A percentile compares a stretch with the other conserved stretches of the same genome.
Evolutionary conservation across 352 stramenopile genomes (phyloP).

Genomic region (Thraustotheca clavata): DNA sequence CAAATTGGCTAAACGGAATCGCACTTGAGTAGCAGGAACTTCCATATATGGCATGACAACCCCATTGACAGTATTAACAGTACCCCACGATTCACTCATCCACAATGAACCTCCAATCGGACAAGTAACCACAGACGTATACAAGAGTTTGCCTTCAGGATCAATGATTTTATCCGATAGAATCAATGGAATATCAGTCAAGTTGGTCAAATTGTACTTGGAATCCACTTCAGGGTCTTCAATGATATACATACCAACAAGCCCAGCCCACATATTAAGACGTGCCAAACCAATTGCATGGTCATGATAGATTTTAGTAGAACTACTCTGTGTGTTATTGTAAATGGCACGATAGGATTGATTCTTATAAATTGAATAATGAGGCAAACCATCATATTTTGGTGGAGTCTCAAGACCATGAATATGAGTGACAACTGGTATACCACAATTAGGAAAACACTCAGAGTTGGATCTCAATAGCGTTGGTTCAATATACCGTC

Average conservation of each 20-base stretch:
- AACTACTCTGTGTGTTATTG: conserved; percentile 53
- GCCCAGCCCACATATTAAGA: conserved; percentile 54
- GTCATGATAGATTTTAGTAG: conserved; percentile 71
- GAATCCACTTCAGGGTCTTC: conserved; percentile 40
- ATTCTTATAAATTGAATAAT: conserved; percentile 56
- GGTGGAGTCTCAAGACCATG: conserved; percentile 57
- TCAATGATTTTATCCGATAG: conserved; percentile 48
- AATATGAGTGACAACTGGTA: conserved; percentile 48
- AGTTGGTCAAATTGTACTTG: conserved; percentile 28
- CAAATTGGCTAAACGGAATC: conserved; percentile 49
- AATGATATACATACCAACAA: conserved; percentile 57
- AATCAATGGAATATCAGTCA: conserved; percentile 50
- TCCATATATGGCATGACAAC: conserved; percentile 63
- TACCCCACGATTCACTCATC: conserved; percentile 54
- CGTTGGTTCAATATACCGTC: conserved; percentile 38
- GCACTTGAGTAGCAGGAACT: conserved; percentile 41
- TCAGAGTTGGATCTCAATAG: conserved; percentile 38
- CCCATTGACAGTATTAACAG: conserved; percentile 56
- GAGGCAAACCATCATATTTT: conserved; percentile 51
- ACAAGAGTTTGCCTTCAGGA: conserved; percentile 43
- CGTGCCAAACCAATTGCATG: conserved; percentile 56
- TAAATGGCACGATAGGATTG: conserved; percentile 47
- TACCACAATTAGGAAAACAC: conserved; percentile 60
- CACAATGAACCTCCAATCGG: conserved; percentile 33
- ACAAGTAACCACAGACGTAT: conserved; percentile 56